A percentile compares a stretch with the other conserved stretches of the same genome.
Conservation (phyloP, 176 grass and related monocot genomes). For the Tillandsia fasciculata region DNA sequence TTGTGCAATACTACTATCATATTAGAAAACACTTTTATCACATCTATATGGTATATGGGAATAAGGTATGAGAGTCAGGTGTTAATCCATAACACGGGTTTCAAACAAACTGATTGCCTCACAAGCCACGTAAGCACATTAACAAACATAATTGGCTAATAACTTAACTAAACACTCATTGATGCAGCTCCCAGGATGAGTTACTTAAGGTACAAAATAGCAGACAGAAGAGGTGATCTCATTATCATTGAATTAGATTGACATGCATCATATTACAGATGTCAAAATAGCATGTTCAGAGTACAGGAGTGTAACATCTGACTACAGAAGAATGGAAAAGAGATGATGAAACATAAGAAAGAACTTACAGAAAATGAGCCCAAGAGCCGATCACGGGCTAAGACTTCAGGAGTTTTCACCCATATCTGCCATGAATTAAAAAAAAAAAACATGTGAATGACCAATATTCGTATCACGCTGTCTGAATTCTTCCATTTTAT, state of each 20-base stretch:
- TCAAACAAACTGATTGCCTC: too few species aligned
- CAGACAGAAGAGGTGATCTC: background rate
- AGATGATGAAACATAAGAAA: background rate
- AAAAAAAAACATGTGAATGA: background rate
- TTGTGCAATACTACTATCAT: too few species aligned
- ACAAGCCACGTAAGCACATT: too few species aligned
- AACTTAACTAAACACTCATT: too few species aligned
- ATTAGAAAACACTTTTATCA: too few species aligned
- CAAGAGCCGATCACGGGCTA: slow-evolving; percentile 88
- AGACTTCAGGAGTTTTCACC: slow-evolving; percentile 93
- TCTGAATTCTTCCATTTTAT: background rate
- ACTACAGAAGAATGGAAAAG: background rate
- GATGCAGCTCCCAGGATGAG: too few species aligned
- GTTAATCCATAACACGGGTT: too few species aligned
- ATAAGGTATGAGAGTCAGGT: too few species aligned
- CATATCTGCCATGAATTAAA: slow-evolving; percentile 54
- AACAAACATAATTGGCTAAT: too few species aligned
- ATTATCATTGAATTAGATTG: background rate
- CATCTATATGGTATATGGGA: too few species aligned
- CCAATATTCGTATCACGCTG: background rate
- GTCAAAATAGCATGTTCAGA: background rate
- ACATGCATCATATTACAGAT: background rate
- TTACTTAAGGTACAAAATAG: background rate
- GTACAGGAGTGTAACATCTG: background rate
- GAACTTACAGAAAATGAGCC: slow-evolving; percentile 87